Evolutionary conservation across 352 stramenopile genomes (phyloP), one percentile per base, ranked within the genome.

Genomic region (Phytopythium chamaehyphon): DNA sequence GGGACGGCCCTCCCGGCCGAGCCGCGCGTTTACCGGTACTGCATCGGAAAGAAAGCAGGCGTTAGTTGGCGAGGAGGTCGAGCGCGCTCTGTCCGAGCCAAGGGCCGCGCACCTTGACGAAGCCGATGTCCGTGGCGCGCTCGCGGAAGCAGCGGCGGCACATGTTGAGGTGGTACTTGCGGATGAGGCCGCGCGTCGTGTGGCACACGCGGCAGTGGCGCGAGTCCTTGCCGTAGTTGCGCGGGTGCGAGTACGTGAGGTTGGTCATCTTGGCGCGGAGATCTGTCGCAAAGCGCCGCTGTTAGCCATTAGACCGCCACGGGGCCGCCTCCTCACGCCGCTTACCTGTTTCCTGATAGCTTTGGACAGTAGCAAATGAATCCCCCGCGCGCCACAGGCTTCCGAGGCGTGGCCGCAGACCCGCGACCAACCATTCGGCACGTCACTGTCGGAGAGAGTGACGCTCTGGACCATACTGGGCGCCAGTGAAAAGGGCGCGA

Each of bases 101-200:
- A n/a, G n/a, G n/a, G n/a, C 16, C 18, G 15, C 42, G 31, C 40
- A 97, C 88, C 88, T 98, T 98, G 64, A 93, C 69, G 75, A 98
- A 98, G 57, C 94, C 94, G 76, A 98, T 98, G 68, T 97, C 79
- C 55, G 72, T 92, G 64, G 93, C 93, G 69, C 92, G 87, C 71
- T 97, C 88, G 51, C 92, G 83, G 86, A 98, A 98, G 83, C 94
- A 98, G 60, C 95, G 92, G 73, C 94, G 89, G 88, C 94, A 98
- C 83, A 98, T 97, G 75, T 96, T 93, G 61, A 98, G 69, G 70
- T 91, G 71, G 76, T 98, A 98, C 83, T 98, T 98, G 72, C 90
- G 83, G 78, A 98, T 98, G 51, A 98, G 65, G 74, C 87, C 89
- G 80, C 83, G 80, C 51, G 87, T 94, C 46, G 86, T 95, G 64